Base-by-base conservation (phyloP, 1,284 basidiomycete species). In the Coniophora puteana region DNA sequence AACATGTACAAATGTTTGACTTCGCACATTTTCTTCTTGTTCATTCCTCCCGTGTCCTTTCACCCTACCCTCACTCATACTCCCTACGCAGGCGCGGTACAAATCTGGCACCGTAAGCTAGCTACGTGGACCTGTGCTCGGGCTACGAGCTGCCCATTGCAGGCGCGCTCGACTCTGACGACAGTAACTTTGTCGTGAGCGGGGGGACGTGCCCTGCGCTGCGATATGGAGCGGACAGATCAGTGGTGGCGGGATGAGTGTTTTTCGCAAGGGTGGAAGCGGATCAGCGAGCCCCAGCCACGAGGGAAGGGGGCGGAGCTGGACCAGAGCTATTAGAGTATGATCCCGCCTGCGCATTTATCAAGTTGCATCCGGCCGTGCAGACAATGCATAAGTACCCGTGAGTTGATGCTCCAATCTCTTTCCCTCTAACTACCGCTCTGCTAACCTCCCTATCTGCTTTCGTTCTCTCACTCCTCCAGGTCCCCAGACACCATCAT, bases 311-410 rank as follows among this genome's bases (percentile, higher is more conserved):
- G 67, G 48, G 68, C 69, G 47, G 85, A 86, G 46, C 60, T 87
- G 28, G 89, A 91, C 37, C 89, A 90, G 68, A 92, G 83, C 50
- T 97, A 94, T 67, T 67, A 98, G 34, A 95, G 94, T 1, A 72
- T 82, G 66, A 74, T 93, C 3, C 89, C 91, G 2, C 93, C 94
- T 0, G 74, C 81, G 5, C 80, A 48, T 87, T 88, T 53, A 84
- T 97, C 49, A 76, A 76, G 33, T 59, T 83, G 17, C 75, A 77
- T 42, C 61, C 66, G 1, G 77, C 83, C 10, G 65, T 63, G 13
- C 68, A 74, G 8, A 88, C 89, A 1, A 69, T 69, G 41, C 81
- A 93, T 61, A 72, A 76, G 44, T 84, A 85, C 53, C 70, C 75
- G 85, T 89, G 61, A 66, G 78, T 77, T 54, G n/a, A n/a, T 14